phyloP scores from a whole-genome alignment of 345 rosid genomes.

The Zanthoxylum bungeanum region DNA sequence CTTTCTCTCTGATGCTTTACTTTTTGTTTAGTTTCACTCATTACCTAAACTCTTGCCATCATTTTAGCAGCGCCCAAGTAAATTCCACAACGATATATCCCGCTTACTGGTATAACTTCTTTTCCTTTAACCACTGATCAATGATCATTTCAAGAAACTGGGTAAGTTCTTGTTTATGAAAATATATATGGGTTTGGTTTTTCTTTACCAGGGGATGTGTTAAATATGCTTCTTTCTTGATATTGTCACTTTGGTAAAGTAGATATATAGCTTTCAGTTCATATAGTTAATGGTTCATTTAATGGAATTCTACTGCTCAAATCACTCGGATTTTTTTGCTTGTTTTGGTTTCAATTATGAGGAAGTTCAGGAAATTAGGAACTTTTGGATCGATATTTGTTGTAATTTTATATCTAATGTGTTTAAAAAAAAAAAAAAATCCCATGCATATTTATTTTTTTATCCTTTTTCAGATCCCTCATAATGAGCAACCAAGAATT shows the following conservation, averaged over 20 bases:
- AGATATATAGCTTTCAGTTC: neutral
- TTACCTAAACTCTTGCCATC: constrained; percentile 41
- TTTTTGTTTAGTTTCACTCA: constrained; percentile 32
- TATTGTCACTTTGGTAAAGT: constrained; percentile 5
- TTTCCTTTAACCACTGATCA: neutral
- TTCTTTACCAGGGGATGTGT: too few relatives aligned
- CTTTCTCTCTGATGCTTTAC: neutral
- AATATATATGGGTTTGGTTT: too few relatives aligned
- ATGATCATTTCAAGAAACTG: neutral
- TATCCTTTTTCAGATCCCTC: neutral
- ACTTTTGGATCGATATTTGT: neutral
- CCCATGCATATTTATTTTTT: too few relatives aligned
- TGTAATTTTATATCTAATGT: neutral
- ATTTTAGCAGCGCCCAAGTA: constrained; percentile 17
- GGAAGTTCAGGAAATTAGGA: neutral
- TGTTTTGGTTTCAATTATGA: neutral
- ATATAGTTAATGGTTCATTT: constrained; percentile 2
- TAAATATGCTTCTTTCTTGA: neutral
- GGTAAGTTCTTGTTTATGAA: too few relatives aligned
- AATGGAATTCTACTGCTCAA: neutral
- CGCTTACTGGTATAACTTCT: constrained; percentile 5
- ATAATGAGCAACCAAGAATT: neutral
- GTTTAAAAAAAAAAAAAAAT: too few relatives aligned
- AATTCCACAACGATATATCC: neutral
- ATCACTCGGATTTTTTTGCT: neutral